These are phyloP conservation scores for Pythium guiyangense DNA, from an alignment of 352 stramenopile genomes.

Conservation along the genomic window DNA sequence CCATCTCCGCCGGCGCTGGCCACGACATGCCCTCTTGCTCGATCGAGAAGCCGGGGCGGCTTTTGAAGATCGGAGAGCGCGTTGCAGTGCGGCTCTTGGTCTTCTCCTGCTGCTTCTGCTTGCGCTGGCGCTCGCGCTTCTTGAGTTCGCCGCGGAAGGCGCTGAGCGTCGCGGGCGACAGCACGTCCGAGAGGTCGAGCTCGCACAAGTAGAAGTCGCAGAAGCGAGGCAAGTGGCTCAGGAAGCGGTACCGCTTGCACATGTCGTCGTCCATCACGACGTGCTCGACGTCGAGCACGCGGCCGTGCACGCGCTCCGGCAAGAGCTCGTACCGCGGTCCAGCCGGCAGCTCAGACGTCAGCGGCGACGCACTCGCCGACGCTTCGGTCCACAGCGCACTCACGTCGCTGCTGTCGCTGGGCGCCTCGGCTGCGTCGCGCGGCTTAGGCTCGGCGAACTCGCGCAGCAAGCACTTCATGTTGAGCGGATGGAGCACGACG, in stretches of 20 bases:
- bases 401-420: conserved; percentile 16
- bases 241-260: conserved; percentile 81
- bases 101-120: conserved; percentile 33
- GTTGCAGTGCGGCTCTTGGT: conserved; percentile 21
- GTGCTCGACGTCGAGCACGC: conserved; percentile 83
- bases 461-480: conserved; percentile 86
- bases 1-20: conserved; percentile 55
- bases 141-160: conserved; percentile 70
- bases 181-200: conserved; percentile 62
- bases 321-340: conserved; percentile 45
- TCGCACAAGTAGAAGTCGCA: conserved; percentile 89
- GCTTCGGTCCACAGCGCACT: conserved; percentile 27
- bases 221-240: conserved; percentile 83
- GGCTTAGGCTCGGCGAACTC: conserved; percentile 48
- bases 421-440: conserved; percentile 1
- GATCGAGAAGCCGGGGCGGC: conserved; percentile 37
- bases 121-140: conserved; percentile 68
- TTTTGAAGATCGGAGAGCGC: conserved; percentile 24
- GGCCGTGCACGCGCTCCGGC: conserved; percentile 45
- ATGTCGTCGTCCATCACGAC: conserved; percentile 84
- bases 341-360: conserved; percentile 5
- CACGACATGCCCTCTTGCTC: conserved; percentile 46
- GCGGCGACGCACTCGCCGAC: conserved; percentile 4
- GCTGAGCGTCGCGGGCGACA: conserved; percentile 61
- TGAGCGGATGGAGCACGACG: conserved; percentile 86